Conservation (phyloP, 331 rosid species). For the Quercus phellos region DNA sequence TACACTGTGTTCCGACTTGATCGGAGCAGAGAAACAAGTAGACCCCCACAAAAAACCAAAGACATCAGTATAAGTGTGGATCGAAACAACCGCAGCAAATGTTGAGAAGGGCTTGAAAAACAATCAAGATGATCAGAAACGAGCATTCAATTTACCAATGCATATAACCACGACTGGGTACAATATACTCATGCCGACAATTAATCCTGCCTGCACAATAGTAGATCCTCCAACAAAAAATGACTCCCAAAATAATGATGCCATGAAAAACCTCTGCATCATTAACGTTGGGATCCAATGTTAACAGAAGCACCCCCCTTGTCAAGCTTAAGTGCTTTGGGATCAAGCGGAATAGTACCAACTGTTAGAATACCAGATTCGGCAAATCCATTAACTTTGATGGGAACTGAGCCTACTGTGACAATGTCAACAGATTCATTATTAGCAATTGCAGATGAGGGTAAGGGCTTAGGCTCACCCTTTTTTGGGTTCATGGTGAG, state of each 20-base stretch:
- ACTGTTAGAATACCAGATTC: slow-evolving; percentile 57
- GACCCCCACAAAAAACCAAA: neutral
- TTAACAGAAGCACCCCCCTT: slow-evolving; percentile 32
- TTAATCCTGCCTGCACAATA: neutral
- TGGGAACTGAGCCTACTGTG: slow-evolving; percentile 74
- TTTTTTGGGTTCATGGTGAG: slow-evolving; percentile 47
- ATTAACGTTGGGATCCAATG: slow-evolving; percentile 29
- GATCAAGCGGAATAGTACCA: slow-evolving; percentile 79
- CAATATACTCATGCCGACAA: neutral
- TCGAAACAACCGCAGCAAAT: slow-evolving; percentile 11
- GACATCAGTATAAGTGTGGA: neutral
- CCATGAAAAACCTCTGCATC: slow-evolving; percentile 8
- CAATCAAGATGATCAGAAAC: neutral
- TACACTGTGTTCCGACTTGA: slow-evolving; percentile 18
- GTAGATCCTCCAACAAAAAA: neutral
- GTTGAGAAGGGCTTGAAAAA: neutral
- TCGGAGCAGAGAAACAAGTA: neutral
- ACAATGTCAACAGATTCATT: slow-evolving; percentile 40
- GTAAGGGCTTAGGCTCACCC: slow-evolving; percentile 35
- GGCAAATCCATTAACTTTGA: slow-evolving; percentile 56
- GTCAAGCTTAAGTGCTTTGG: slow-evolving; percentile 42
- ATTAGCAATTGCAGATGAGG: slow-evolving; percentile 15
- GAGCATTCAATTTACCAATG: neutral
- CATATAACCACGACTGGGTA: neutral
- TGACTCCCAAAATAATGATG: neutral